Conservation (phyloP, 1,284 basidiomycete genomes). For the Moesziomyces sp. region DNA sequence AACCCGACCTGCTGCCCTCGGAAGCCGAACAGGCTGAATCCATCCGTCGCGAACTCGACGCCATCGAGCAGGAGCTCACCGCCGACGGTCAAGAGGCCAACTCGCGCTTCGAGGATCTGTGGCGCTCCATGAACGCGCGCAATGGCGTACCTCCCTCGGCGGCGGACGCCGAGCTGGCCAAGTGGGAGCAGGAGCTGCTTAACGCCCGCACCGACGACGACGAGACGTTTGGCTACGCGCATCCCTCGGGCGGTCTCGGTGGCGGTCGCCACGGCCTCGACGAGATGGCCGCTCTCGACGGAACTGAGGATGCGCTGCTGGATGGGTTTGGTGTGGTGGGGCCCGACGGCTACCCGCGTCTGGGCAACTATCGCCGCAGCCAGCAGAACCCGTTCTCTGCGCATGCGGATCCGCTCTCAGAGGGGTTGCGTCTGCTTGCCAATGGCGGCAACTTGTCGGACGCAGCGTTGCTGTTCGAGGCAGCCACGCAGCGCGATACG, state of each 20-base stretch:
- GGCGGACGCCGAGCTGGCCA: constrained; percentile 70
- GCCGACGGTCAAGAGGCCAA: constrained; percentile 53
- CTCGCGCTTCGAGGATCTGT: constrained; percentile 64
- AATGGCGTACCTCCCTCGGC: constrained; percentile 41
- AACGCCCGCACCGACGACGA: constrained; percentile 74
- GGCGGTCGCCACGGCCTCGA: constrained; percentile 48
- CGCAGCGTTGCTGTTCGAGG: constrained; percentile 84
- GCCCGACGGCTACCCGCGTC: constrained; percentile 59
- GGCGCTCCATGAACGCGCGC: constrained; percentile 61
- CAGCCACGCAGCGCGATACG: constrained; percentile 72
- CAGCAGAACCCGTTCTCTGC: constrained; percentile 76
- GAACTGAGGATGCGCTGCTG: constrained; percentile 59
- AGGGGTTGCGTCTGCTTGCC: constrained; percentile 76
- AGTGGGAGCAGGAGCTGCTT: constrained; percentile 75
- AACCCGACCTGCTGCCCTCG: constrained; percentile 36
- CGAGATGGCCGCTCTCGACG: constrained; percentile 61
- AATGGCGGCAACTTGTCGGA: constrained; percentile 84
- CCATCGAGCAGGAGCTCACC: constrained; percentile 56
- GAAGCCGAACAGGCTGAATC: constrained; percentile 60
- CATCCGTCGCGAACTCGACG: constrained; percentile 59
- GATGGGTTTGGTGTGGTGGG: constrained; percentile 58
- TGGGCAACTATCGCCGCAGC: constrained; percentile 59
- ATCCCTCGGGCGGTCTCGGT: constrained; percentile 64
- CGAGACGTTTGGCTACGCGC: constrained; percentile 69
- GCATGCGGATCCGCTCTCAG: constrained; percentile 70